These are phyloP conservation scores for Coriolopsis trogii DNA, from an alignment of 1,284 basidiomycete species.

Conservation along the genomic window DNA sequence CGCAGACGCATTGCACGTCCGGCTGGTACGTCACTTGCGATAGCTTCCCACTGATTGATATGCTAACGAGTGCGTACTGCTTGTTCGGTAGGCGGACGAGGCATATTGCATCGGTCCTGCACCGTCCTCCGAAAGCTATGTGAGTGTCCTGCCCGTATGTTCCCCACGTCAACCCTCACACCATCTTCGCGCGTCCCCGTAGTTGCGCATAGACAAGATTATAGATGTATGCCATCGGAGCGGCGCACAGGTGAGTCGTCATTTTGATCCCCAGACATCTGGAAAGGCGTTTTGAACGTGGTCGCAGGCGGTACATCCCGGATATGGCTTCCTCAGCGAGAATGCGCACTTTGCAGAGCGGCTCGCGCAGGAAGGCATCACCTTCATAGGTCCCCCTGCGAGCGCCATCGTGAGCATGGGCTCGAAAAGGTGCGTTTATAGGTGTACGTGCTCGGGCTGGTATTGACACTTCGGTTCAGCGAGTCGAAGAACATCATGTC, in stretches of 20 bases:
- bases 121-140: slow-evolving; percentile 87
- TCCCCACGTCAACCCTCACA: background rate
- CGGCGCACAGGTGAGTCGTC: slow-evolving; percentile 76
- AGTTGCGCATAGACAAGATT: slow-evolving; percentile 90
- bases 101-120: slow-evolving; percentile 94
- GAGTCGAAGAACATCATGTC: slow-evolving; percentile 93
- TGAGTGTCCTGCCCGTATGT: slow-evolving; percentile 40
- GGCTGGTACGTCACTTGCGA: slow-evolving; percentile 54
- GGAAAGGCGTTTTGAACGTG: background rate
- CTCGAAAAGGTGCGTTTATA: slow-evolving; percentile 70
- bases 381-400: slow-evolving; percentile 95
- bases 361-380: slow-evolving; percentile 87
- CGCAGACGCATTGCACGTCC: slow-evolving; percentile 76
- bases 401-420: slow-evolving; percentile 95
- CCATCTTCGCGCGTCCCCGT: background rate
- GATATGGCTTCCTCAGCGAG: slow-evolving; percentile 91
- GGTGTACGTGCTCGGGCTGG: background rate
- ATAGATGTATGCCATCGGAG: slow-evolving; percentile 79
- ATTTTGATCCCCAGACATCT: background rate
- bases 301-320: slow-evolving; percentile 77
- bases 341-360: slow-evolving; percentile 89
- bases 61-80: background rate
- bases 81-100: slow-evolving; percentile 78
- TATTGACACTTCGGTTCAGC: slow-evolving; percentile 37
- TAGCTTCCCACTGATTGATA: no score